A percentile compares a stretch with the other conserved stretches of the same genome.
Conservation (phyloP, 1,139 yeast genomes). For the Lodderomyces theae region DNA sequence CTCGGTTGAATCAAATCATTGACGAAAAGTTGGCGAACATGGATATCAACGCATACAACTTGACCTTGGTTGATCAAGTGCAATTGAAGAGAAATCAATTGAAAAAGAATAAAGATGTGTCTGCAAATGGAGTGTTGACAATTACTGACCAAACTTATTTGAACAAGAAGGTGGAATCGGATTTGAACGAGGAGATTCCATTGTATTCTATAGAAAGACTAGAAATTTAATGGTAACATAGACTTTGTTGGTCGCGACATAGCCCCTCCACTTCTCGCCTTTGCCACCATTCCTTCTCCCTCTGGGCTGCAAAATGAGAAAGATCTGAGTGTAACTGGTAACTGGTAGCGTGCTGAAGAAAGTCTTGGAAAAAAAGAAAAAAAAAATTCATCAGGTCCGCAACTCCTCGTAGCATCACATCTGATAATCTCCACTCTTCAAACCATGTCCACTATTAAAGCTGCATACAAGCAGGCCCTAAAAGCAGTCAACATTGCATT, state of each 20-base stretch:
- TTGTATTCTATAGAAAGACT: slow-evolving; percentile 53
- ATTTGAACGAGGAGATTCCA: slow-evolving; percentile 42
- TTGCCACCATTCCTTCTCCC: too few species aligned
- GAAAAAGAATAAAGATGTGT: slow-evolving; percentile 16
- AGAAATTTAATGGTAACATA: slow-evolving; percentile 24
- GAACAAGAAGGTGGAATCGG: slow-evolving; percentile 27
- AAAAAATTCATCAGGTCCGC: not conserved
- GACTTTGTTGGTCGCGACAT: too few species aligned
- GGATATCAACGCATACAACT: slow-evolving; percentile 49
- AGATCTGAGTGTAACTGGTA: too few species aligned
- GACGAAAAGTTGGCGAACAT: slow-evolving; percentile 49
- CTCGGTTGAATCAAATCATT: slow-evolving; percentile 42
- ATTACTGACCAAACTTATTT: slow-evolving; percentile 27
- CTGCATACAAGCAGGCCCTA: slow-evolving; percentile 66
- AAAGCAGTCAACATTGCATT: slow-evolving; percentile 75
- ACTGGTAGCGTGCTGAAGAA: slow-evolving; percentile 1
- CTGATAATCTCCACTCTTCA: not conserved
- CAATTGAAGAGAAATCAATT: slow-evolving; percentile 23
- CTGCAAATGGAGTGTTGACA: slow-evolving; percentile 34
- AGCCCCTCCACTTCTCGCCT: too few species aligned
- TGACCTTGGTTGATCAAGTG: slow-evolving; percentile 56
- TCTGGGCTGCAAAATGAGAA: too few species aligned
- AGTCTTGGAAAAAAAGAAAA: not conserved
- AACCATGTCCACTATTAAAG: slow-evolving; percentile 21
- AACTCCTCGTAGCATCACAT: too few species aligned